Base-by-base conservation (phyloP, 2,329 filamentous ascomycete species). In the Talaromyces sp. region DNA sequence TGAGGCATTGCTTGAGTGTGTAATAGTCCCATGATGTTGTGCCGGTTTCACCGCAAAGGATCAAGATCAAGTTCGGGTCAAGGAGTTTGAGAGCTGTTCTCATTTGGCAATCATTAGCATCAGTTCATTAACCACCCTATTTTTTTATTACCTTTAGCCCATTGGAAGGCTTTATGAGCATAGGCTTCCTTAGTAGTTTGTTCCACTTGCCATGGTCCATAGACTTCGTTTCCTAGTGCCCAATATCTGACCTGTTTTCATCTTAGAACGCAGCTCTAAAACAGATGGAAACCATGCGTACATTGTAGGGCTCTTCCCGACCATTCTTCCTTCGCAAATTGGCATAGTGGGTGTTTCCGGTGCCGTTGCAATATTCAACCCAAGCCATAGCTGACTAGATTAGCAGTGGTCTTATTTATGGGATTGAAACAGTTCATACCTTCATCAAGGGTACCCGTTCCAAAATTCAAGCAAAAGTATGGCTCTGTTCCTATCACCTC, bases 361-460 rank as follows among this genome's bases (percentile, higher is more conserved):
- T 86, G 2, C 87, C 88, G 79, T 95, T 95, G 82, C 92, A 95
- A 81, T 95, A 95, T 74, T 95, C 91, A 22, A 95, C 82, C 91
- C 91, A 95, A 11, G 84, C 90, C 37, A 94, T 82, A 41, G 85
- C 85, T 85, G 58, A 57, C 7, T 62, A 35, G 31, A 10, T 31
- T 14, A 65, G 60, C 3, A 22, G 9, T 13, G 27, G 31, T 39
- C 6, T 11, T 19, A 27, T 27, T 4, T 2, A 5, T 4, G 31
- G 19, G 8, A 11, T 45, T 41, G 24, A 24, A 24, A 24, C 14
- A 3, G n/a, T 10, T 16, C 33, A 14, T 64, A 84, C 82, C 82
- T 81, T 85, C 83, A 65, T 83, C 81, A 16, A 85, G 73, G 19
- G 83, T 85, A 14, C 71, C 71, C 2, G 91, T 95, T 64, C 91